Base-by-base conservation (phyloP, 2,329 filamentous ascomycete species). In the Chaetomium strumarium region DNA sequence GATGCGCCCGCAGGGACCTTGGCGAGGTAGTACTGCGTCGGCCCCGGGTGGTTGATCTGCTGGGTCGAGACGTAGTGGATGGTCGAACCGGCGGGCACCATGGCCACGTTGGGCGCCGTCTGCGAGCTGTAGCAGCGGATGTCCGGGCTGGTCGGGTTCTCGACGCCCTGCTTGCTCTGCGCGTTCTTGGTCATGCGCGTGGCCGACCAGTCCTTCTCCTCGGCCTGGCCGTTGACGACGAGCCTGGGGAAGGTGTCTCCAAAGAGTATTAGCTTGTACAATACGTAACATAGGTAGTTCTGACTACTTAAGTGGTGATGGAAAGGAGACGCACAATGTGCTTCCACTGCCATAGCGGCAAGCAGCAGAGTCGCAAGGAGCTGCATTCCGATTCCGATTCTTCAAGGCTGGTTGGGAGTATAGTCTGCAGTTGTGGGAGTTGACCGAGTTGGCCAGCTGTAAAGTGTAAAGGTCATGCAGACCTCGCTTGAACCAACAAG, bases 1-100 rank as follows among this genome's bases (percentile, higher is more conserved):
- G 63, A 63, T 19, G 60, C 46, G 1, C 67, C 68, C 19, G 50
- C 55, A 3, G 68, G 68, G 0, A 70, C 69, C 49, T 67, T 67
- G 56, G 69, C 68, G 24, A 71, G 62, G 46, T 70, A 70, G 56
- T 69, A 71, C 57, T 70, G 67, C 10, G 67, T 67, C n/a, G 71
- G 69, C 0, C 70, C 70, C 2, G 68, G 70, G 51, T 70, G 68
- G 56, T 68, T 69, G 42, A 68, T 60, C 54, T 68, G 66, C 56
- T 68, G 67, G 1, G 66, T 66, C 14, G 67, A 67, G 42, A 69
- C 52, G 55, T 67, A 69, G 53, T 69, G 66, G 24, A 69, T 56
- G 2, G 63, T 65, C 5, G 66, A 59, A 5, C 67, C 67, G 14
- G 67, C 67, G 2, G 65, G 63, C 2, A 69, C 64, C 2, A 56